Percentiles rank a stretch among this genome's conserved stretches.
phyloP scores from a whole-genome alignment of 192 early-diverging fungal species.

The Gaertneriomyces semiglobifer region DNA sequence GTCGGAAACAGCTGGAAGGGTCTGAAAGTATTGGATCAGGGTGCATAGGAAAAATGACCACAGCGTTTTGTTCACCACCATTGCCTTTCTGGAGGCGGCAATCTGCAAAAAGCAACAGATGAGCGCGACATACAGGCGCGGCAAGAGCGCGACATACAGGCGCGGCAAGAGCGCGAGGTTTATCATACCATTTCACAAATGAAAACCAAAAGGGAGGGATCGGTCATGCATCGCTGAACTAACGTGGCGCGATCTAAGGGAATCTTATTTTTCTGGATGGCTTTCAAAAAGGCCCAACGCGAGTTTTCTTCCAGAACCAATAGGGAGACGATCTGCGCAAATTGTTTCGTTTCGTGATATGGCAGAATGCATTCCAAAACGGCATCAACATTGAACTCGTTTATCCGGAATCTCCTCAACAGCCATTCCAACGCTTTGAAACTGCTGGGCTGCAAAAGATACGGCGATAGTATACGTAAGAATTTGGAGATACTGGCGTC shows the following conservation, averaged over 20 bases:
- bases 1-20: slow-evolving; percentile 45
- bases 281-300: slow-evolving; percentile 57
- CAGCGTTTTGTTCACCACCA: slow-evolving; percentile 48
- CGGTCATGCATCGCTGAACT: slow-evolving; percentile 64
- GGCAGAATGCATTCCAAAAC: slow-evolving; percentile 78
- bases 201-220: slow-evolving; percentile 71
- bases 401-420: slow-evolving; percentile 74
- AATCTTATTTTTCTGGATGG: slow-evolving; percentile 50
- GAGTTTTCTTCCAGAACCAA: slow-evolving; percentile 64
- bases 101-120: slow-evolving; percentile 32
- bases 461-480: slow-evolving; percentile 73
- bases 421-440: slow-evolving; percentile 93
- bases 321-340: slow-evolving; percentile 76
- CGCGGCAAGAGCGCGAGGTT: slow-evolving; percentile 5
- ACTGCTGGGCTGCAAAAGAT: slow-evolving; percentile 78
- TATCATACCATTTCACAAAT: slow-evolving; percentile 65
- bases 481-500: slow-evolving; percentile 74
- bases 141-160: not conserved
- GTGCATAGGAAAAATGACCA: slow-evolving; percentile 67
- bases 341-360: slow-evolving; percentile 89
- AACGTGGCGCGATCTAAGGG: slow-evolving; percentile 69
- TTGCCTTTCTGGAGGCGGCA: slow-evolving; percentile 4
- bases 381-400: slow-evolving; percentile 82
- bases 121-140: too few relatives aligned
- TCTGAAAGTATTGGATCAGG: slow-evolving; percentile 55